Evolutionary conservation across 2,329 filamentous ascomycete species (phyloP).

Genomic region (Hyphodiscus sp.): DNA sequence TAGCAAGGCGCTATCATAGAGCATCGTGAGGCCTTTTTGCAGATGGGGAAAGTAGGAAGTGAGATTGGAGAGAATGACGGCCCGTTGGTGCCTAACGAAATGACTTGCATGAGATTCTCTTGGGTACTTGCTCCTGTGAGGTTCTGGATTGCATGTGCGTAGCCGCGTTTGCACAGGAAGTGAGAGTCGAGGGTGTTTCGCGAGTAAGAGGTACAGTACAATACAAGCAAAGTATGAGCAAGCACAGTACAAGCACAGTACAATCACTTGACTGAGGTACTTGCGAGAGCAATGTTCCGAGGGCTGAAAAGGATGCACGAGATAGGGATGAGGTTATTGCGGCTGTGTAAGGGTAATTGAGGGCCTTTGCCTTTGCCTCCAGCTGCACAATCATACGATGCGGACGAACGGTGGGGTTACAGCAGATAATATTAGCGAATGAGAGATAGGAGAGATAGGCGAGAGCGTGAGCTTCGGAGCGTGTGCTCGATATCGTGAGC

Average conservation of each 20-base stretch:
- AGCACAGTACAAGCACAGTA: too few species aligned
- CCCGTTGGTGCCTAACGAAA: constrained; percentile 9
- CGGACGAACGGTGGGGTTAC: not conserved
- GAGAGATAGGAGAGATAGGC: not conserved
- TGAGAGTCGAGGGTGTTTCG: not conserved
- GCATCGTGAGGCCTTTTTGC: not conserved
- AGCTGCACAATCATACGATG: not conserved
- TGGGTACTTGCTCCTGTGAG: not conserved
- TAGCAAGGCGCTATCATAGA: not conserved
- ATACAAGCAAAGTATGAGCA: too few species aligned
- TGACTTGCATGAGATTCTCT: constrained; percentile 1
- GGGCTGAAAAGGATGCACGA: not conserved
- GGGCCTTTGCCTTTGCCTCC: too few species aligned
- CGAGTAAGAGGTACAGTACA: too few species aligned
- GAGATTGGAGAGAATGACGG: constrained; percentile 1
- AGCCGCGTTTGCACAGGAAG: not conserved
- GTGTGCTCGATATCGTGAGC: not conserved
- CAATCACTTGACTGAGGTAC: not conserved
- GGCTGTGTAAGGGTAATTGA: not conserved
- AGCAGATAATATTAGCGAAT: not conserved
- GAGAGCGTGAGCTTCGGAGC: not conserved
- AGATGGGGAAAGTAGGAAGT: not conserved
- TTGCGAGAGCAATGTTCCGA: not conserved
- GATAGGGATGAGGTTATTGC: not conserved
- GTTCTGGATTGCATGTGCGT: not conserved